Percentiles rank a stretch among this genome's conserved stretches.
These are phyloP conservation scores for Arabis hirsuta DNA, from an alignment of 345 rosid genomes.

Conservation along the genomic window DNA sequence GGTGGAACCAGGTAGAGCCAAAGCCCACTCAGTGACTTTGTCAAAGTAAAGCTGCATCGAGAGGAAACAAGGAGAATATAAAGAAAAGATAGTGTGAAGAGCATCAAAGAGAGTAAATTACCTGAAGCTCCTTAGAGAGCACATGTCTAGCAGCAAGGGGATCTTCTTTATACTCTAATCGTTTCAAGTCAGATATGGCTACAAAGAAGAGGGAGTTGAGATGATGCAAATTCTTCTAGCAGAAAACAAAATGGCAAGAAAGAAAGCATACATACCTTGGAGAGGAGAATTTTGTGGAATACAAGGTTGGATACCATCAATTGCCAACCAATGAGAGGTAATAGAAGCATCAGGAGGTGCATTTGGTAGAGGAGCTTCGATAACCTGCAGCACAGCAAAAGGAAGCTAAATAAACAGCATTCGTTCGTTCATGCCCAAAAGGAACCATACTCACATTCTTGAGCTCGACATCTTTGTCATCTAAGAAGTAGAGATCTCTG, in stretches of 20 bases:
- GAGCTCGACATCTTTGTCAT: constrained; percentile 76
- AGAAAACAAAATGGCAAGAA: background rate
- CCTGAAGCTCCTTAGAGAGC: constrained; percentile 84
- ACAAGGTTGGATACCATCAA: constrained; percentile 91
- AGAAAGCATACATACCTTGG: constrained; percentile 52
- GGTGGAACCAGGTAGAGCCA: constrained; percentile 51
- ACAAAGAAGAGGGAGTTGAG: constrained; percentile 30
- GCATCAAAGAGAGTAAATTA: constrained; percentile 33
- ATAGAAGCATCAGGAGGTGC: constrained; percentile 63
- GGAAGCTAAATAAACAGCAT: constrained; percentile 33
- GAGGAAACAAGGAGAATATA: background rate
- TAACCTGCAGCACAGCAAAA: constrained; percentile 51
- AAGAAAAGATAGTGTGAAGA: background rate
- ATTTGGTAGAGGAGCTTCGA: constrained; percentile 67
- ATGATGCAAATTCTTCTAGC: background rate
- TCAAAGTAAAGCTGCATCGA: constrained; percentile 69
- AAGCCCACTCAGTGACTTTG: constrained; percentile 60
- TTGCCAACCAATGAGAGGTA: constrained; percentile 76
- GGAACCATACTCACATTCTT: constrained; percentile 56
- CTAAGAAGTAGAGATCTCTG: constrained; percentile 73
- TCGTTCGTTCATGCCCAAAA: constrained; percentile 6
- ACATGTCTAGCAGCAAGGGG: constrained; percentile 62
- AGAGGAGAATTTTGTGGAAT: constrained; percentile 69
- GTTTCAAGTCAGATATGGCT: constrained; percentile 60
- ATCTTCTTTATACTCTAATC: constrained; percentile 74